phyloP scores from a whole-genome alignment of 257 asterid genomes.

The Capsicum rhomboideum region DNA sequence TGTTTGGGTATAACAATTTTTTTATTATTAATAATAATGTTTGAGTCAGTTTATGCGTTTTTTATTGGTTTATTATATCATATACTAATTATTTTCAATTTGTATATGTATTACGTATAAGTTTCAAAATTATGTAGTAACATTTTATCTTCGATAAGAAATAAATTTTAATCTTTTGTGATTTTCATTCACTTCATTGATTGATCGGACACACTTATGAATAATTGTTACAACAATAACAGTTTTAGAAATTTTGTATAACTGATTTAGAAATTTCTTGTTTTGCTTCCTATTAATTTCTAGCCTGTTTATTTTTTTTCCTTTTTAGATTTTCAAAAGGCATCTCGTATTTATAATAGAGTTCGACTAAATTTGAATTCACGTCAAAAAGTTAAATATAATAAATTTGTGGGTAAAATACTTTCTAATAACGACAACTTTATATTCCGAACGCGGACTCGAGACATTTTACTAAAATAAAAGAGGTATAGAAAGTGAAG shows the following conservation, averaged over 20 bases:
- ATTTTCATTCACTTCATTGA: not conserved
- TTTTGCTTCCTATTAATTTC: too few species aligned
- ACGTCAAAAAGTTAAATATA: not conserved
- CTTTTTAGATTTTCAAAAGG: too few species aligned
- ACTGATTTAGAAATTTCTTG: too few species aligned
- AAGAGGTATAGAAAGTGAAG: not conserved
- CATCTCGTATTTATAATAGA: too few species aligned
- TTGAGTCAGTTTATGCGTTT: not conserved
- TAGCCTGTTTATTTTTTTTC: too few species aligned
- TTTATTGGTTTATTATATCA: not conserved
- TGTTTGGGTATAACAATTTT: not conserved
- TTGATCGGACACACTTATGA: not conserved
- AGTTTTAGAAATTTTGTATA: too few species aligned
- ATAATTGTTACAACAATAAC: too few species aligned
- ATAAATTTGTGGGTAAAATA: too few species aligned
- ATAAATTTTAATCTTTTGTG: too few species aligned
- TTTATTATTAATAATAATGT: not conserved
- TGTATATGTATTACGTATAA: too few species aligned
- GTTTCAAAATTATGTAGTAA: not conserved
- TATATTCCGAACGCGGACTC: not conserved
- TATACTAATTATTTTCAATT: too few species aligned
- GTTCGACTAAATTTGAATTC: not conserved
- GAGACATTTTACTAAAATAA: not conserved
- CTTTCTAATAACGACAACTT: not conserved
- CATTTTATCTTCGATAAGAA: not conserved